A percentile compares a stretch with the other conserved stretches of the same genome.
These are phyloP conservation scores for Saccharum officinarum DNA, from an alignment of 176 grass and related monocot species.

Conservation along the genomic window DNA sequence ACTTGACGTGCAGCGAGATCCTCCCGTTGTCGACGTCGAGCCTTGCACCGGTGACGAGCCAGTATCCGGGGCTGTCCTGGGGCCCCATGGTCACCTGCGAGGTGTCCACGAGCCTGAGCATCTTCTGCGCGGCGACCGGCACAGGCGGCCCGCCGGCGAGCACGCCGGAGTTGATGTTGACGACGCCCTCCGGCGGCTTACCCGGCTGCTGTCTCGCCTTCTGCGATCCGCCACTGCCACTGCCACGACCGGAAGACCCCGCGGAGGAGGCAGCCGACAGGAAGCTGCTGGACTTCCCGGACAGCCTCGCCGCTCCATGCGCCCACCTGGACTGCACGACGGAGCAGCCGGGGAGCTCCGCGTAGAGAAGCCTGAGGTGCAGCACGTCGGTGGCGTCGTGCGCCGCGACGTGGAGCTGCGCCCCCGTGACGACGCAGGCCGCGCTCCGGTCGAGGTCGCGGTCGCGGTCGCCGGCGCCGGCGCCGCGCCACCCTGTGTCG, in stretches of 20 bases:
- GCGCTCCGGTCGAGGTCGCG: background rate
- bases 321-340: constrained; percentile 71
- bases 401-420: constrained; percentile 58
- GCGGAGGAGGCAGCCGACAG: constrained; percentile 39
- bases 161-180: constrained; percentile 58
- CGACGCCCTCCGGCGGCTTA: background rate
- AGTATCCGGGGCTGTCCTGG: constrained; percentile 71
- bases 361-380: constrained; percentile 70
- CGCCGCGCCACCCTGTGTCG: constrained; percentile 43
- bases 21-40: constrained; percentile 75
- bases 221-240: constrained; percentile 8
- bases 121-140: constrained; percentile 55
- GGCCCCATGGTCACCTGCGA: constrained; percentile 73
- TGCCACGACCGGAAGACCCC: constrained; percentile 8
- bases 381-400: constrained; percentile 46
- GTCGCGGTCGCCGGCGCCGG: background rate
- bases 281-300: constrained; percentile 47
- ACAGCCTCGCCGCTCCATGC: constrained; percentile 13
- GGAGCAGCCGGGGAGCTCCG: constrained; percentile 50
- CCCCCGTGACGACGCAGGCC: constrained; percentile 64
- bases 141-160: constrained; percentile 54
- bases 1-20: constrained; percentile 84
- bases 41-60: constrained; percentile 86
- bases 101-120: constrained; percentile 79
- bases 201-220: constrained; percentile 18